phyloP scores from a whole-genome alignment of 371 early-diverging fungal genomes.

The Syncephalastrum contaminatum region DNA sequence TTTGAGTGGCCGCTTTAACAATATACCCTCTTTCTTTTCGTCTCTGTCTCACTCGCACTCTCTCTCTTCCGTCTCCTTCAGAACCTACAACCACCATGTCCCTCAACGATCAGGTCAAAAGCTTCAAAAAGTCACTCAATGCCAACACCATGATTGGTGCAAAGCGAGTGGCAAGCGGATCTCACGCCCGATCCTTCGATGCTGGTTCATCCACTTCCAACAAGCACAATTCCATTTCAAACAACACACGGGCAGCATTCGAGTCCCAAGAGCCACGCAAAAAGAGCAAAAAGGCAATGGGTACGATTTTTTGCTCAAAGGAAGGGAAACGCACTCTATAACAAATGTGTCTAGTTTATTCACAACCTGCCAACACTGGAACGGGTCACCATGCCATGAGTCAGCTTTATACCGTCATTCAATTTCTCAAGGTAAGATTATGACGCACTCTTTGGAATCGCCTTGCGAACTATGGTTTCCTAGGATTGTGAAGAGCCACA shows the following conservation, averaged over 20 bases:
- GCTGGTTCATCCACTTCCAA: slow-evolving; percentile 1
- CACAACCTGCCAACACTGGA: slow-evolving; percentile 61
- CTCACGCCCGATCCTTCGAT: slow-evolving; percentile 3
- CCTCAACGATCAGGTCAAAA: slow-evolving; percentile 31
- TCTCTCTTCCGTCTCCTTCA: neutral
- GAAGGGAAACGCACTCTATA: slow-evolving; percentile 1
- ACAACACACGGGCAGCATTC: slow-evolving; percentile 41
- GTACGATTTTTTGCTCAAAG: slow-evolving; percentile 22
- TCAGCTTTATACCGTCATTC: slow-evolving; percentile 58
- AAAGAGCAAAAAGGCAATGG: slow-evolving; percentile 35
- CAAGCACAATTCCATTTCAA: slow-evolving; percentile 27
- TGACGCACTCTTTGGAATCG: neutral
- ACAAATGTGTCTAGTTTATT: slow-evolving; percentile 35
- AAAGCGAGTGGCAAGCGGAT: slow-evolving; percentile 34
- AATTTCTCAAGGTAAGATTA: slow-evolving; percentile 49
- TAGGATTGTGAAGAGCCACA: slow-evolving; percentile 65
- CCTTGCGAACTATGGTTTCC: neutral
- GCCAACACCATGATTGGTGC: slow-evolving; percentile 41
- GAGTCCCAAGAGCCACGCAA: slow-evolving; percentile 28
- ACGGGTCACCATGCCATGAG: slow-evolving; percentile 63
- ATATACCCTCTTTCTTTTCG: neutral
- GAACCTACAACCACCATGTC: slow-evolving; percentile 16
- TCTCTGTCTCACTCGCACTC: slow-evolving; percentile 1
- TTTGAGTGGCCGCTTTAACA: neutral
- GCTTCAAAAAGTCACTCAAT: slow-evolving; percentile 39